Evolutionary conservation across 495 filamentous ascomycete genomes (phyloP).

Genomic region (Jackrogersella minutella): DNA sequence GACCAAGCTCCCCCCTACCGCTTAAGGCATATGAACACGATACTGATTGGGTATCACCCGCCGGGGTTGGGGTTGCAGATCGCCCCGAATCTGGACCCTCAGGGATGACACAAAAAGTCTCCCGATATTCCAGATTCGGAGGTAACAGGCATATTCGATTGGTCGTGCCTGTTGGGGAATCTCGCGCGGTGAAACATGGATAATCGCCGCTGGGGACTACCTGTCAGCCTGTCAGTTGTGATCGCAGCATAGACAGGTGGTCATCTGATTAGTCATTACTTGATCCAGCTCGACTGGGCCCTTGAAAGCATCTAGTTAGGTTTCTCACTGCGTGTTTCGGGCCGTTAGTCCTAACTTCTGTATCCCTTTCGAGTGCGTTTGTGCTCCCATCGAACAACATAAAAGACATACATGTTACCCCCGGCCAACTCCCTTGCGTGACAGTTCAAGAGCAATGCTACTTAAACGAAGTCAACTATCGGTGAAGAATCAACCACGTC

Average conservation of each 20-base stretch:
- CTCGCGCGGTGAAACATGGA: background rate
- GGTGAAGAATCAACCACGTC: background rate
- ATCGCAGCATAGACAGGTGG: no score
- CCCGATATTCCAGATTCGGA: slow-evolving; percentile 19
- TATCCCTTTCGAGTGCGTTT: background rate
- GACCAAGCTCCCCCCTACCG: background rate
- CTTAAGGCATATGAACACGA: background rate
- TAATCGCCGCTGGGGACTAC: background rate
- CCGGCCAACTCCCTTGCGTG: background rate
- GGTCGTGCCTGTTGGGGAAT: slow-evolving; percentile 4
- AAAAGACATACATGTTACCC: background rate
- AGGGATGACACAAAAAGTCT: slow-evolving; percentile 17
- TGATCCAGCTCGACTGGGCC: no score
- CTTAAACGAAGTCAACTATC: background rate
- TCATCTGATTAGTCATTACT: background rate
- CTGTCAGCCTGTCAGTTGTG: background rate
- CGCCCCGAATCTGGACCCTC: background rate
- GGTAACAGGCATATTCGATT: slow-evolving; percentile 27
- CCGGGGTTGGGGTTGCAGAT: slow-evolving; percentile 19
- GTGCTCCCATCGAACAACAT: background rate
- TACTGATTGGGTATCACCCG: slow-evolving; percentile 9
- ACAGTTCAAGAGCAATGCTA: background rate
- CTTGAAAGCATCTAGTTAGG: no score
- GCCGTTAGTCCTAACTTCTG: background rate
- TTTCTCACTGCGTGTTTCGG: background rate